Percentiles rank a stretch among this genome's conserved stretches.
Evolutionary conservation across 2,329 filamentous ascomycete species (phyloP).

Genomic region (Daldinia eschscholtzii): DNA sequence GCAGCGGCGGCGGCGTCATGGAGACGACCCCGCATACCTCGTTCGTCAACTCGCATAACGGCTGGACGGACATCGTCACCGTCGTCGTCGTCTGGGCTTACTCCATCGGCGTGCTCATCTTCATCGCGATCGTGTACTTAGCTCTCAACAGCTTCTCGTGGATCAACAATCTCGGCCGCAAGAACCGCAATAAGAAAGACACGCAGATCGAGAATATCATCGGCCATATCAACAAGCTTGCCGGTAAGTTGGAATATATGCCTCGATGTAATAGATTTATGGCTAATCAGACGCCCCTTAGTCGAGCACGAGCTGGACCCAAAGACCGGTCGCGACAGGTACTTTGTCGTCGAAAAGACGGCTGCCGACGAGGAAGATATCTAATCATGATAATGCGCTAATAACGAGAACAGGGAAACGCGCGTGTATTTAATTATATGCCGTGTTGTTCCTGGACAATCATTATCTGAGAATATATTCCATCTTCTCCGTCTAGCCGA

Average conservation of each 20-base stretch:
- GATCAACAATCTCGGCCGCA: conserved; percentile 73
- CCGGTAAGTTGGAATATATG: conserved; percentile 49
- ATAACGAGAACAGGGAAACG: neutral
- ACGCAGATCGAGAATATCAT: conserved; percentile 76
- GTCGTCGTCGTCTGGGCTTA: conserved; percentile 75
- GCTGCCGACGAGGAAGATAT: conserved; percentile 49
- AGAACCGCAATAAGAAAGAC: conserved; percentile 71
- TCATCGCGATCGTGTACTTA: conserved; percentile 75
- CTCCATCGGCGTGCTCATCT: conserved; percentile 74
- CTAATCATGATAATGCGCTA: conserved; percentile 10
- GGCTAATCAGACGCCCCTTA: conserved; percentile 33
- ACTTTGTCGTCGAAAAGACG: conserved; percentile 50
- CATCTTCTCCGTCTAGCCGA: neutral
- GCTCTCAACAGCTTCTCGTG: conserved; percentile 69
- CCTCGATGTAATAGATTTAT: neutral
- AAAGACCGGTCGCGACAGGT: conserved; percentile 47
- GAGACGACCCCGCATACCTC: conserved; percentile 51
- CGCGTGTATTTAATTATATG: neutral
- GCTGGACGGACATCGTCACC: conserved; percentile 66
- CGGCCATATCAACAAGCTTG: conserved; percentile 72
- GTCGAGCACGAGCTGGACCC: conserved; percentile 50
- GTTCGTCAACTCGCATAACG: conserved; percentile 55
- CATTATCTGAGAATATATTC: neutral
- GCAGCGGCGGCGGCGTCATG: conserved; percentile 56
- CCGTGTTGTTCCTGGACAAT: neutral